Evolutionary conservation across 805 yeast genomes (phyloP).

Genomic region (Dipodascus geniculatus): DNA sequence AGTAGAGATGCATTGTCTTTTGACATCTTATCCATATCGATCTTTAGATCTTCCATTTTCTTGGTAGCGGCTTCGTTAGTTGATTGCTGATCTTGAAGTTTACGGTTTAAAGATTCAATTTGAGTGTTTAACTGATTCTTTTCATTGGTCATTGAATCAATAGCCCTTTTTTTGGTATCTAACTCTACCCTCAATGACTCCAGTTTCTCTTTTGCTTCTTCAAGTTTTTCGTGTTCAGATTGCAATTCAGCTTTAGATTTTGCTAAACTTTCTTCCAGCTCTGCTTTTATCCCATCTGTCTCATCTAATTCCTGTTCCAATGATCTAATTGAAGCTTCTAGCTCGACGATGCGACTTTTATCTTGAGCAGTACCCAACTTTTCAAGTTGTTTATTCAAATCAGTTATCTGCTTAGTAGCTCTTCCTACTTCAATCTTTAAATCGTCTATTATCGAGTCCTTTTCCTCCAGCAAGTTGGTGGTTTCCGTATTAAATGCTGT

Average conservation of each 20-base stretch:
- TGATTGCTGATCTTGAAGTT: not conserved
- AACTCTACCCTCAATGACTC: not conserved
- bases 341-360: not conserved
- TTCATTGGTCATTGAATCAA: not conserved
- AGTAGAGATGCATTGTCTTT: no score
- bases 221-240: not conserved
- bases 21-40: no score
- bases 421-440: not conserved
- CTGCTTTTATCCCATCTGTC: not conserved
- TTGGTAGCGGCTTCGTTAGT: not conserved
- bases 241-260: not conserved
- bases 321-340: not conserved
- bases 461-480: not conserved
- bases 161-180: not conserved
- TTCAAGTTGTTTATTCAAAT: not conserved
- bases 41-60: no score
- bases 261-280: not conserved
- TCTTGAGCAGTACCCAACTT: not conserved
- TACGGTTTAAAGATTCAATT: not conserved
- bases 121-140: not conserved
- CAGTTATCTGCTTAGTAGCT: not conserved
- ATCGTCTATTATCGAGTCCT: not conserved
- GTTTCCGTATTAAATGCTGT: not conserved
- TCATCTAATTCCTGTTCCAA: not conserved
- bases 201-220: not conserved